Base-by-base conservation (phyloP, 1,284 basidiomycete species). In the Microstroma glucosiphilum region DNA sequence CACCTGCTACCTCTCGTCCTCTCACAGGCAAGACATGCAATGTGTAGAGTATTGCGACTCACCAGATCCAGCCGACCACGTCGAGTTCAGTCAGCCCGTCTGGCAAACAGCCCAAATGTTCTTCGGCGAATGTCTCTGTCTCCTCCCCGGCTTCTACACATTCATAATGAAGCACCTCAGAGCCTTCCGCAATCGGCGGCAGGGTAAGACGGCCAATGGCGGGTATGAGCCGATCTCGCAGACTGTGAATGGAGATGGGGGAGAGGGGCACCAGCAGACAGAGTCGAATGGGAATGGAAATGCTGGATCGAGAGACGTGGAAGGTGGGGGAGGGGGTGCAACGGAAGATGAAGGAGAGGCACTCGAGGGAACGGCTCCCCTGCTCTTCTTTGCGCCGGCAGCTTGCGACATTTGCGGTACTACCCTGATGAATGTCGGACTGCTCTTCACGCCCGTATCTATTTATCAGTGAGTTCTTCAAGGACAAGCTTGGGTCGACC, bases 401-500 rank as follows among this genome's bases (percentile, higher is more conserved):
- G 81, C 84, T 48, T 92, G 89, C 80, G 91, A 93, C 81, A 86
- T 92, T 55, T 89, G 88, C 75, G 90, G 86, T 46, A 92, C 91
- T 30, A 92, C 90, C 68, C 88, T 91, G 71, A 96, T 96, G 93
- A 96, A 96, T 75, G 84, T 93, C 71, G 93, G 92, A 62, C 85
- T 97, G 59, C 85, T 97, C 56, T 91, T 94, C 80, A 94, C 91
- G 1, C 93, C 93, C 25, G 94, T 97, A 51, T 96, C 92, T 58
- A 92, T 98, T 73, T 97, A 91, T 83, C 94, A 82, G 61, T 60
- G 43, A 56, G 59, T 60, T 15, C 25, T 4, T 6, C 19, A 3
- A 40, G n/a, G 6, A 1, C 48, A 17, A 15, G 15, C 46, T 11
- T 3, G 12, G 46, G 23, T 11, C 46, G 11, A 11, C 46, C 46